phyloP scores from a whole-genome alignment of 345 rosid genomes.

The Eucalyptus caleyi region DNA sequence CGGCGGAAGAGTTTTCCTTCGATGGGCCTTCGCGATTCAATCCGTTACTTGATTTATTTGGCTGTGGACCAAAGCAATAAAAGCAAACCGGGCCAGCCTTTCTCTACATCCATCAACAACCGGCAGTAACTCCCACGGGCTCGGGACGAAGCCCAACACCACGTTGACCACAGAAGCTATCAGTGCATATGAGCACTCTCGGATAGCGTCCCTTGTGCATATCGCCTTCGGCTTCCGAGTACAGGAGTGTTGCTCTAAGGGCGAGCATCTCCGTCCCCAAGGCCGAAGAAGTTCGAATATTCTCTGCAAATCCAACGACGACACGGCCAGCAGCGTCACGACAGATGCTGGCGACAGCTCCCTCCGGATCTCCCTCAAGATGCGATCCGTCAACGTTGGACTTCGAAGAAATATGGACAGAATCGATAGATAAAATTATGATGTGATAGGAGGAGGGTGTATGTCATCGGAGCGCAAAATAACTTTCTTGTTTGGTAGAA shows the following conservation, averaged over 20 bases:
- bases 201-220: neutral
- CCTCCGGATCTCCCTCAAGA: neutral
- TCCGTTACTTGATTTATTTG: too few species aligned
- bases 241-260: neutral
- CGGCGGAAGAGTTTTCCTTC: accelerated
- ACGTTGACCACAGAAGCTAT: neutral
- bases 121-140: neutral
- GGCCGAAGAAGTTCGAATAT: neutral
- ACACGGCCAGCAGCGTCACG: neutral
- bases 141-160: neutral
- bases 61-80: neutral
- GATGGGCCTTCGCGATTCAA: accelerated
- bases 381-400: neutral
- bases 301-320: neutral
- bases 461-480: too few species aligned
- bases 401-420: neutral
- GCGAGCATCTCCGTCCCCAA: too few species aligned
- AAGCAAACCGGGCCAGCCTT: accelerated
- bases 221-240: neutral
- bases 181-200: neutral
- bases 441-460: too few species aligned
- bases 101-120: neutral
- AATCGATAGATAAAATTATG: too few species aligned
- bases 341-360: neutral
- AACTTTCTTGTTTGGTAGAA: too few species aligned